phyloP scores from a whole-genome alignment of 345 rosid genomes.

The Hibiscus mutabilis region DNA sequence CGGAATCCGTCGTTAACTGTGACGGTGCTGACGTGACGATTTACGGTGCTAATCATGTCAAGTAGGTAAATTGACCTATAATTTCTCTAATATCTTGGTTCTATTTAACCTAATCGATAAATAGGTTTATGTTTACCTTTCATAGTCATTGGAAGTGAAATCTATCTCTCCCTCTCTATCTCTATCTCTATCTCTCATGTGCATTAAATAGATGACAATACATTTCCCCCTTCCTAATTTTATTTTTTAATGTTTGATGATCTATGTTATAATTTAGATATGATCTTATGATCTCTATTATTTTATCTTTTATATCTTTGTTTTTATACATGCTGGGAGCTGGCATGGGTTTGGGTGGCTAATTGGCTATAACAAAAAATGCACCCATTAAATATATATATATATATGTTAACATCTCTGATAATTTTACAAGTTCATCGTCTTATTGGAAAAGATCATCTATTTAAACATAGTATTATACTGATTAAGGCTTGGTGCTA shows the following conservation, averaged over 20 bases:
- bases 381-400: background rate
- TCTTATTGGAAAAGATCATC: conserved; percentile 64
- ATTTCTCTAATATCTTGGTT: background rate
- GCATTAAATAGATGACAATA: background rate
- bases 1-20: too few relatives aligned
- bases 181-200: background rate
- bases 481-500: conserved; percentile 91
- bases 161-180: background rate
- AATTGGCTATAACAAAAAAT: background rate
- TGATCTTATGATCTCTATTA: background rate
- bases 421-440: conserved; percentile 49
- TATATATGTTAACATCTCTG: conserved; percentile 1
- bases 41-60: background rate
- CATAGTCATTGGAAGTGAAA: background rate
- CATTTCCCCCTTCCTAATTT: background rate
- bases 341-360: background rate
- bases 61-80: background rate
- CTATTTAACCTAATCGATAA: background rate
- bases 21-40: too few relatives aligned
- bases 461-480: conserved; percentile 77
- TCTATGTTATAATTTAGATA: background rate
- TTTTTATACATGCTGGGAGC: background rate
- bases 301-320: background rate
- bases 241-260: background rate
- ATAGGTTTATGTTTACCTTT: background rate